phyloP scores from a whole-genome alignment of 2,329 filamentous ascomycete species.

The Neopestalotiopsis clavispora region DNA sequence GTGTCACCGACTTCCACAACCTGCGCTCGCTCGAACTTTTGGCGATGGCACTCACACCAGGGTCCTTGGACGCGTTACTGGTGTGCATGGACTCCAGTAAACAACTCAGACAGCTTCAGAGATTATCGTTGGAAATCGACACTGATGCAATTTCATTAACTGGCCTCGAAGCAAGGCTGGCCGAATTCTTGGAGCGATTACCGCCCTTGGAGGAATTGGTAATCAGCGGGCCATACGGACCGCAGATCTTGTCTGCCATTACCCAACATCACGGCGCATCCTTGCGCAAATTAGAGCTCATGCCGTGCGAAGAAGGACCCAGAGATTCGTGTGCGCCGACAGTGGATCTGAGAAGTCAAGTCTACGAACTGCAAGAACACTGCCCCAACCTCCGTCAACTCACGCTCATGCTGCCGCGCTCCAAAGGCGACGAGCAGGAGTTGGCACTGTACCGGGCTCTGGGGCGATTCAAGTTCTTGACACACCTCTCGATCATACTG shows the following conservation, averaged over 20 bases:
- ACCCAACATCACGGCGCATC: not conserved
- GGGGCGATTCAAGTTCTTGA: not conserved
- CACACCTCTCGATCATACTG: not conserved
- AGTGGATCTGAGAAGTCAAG: not conserved
- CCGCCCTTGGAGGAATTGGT: not conserved
- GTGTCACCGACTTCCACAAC: not conserved
- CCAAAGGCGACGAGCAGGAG: slow-evolving; percentile 1
- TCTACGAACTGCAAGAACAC: not conserved
- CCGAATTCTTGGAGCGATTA: not conserved
- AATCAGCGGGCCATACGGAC: not conserved
- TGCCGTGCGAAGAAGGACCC: not conserved
- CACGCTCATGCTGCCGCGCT: not conserved
- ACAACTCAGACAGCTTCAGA: not conserved
- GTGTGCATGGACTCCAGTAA: not conserved
- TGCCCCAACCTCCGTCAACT: not conserved
- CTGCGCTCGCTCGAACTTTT: not conserved
- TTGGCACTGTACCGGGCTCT: not conserved
- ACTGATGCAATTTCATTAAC: not conserved
- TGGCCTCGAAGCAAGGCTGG: not conserved
- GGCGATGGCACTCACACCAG: not conserved
- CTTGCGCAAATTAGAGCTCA: not conserved
- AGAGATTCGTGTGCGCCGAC: not conserved
- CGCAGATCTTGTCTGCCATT: not conserved
- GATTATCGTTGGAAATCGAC: not conserved
- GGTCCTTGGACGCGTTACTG: not conserved